A percentile compares a stretch with the other conserved stretches of the same genome.
phyloP scores from a whole-genome alignment of 116 monocot species.

The Papilionanthe hybrid region DNA sequence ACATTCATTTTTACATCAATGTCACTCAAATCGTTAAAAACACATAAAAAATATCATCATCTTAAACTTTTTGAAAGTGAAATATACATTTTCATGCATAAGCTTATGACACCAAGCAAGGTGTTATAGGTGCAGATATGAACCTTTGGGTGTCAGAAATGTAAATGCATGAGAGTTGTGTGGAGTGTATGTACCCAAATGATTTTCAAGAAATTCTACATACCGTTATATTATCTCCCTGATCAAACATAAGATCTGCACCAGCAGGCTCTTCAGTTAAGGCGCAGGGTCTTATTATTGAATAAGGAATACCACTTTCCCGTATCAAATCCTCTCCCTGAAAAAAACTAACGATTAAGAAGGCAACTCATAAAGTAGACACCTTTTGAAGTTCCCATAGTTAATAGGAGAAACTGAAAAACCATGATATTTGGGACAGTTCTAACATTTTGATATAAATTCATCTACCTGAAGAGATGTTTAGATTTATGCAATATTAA shows the following conservation, averaged over 20 bases:
- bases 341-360: slow-evolving; percentile 2
- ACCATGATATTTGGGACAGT: background rate
- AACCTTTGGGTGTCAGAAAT: no score
- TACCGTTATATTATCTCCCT: slow-evolving; percentile 98
- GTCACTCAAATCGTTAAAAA: no score
- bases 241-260: slow-evolving; percentile 91
- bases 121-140: no score
- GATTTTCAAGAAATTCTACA: background rate
- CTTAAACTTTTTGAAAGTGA: no score
- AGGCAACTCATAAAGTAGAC: background rate
- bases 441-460: background rate
- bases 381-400: no score
- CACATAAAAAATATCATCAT: no score
- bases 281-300: slow-evolving; percentile 91
- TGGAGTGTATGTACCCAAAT: background rate
- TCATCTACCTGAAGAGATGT: no score
- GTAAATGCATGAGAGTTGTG: no score
- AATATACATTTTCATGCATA: no score
- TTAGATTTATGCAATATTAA: background rate
- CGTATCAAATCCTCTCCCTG: slow-evolving; percentile 93
- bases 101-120: no score
- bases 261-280: slow-evolving; percentile 95
- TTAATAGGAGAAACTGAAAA: no score
- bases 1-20: no score
- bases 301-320: slow-evolving; percentile 81